These are phyloP conservation scores for Arachnopeziza araneosa DNA, from an alignment of 2,329 filamentous ascomycete species.

Conservation along the genomic window DNA sequence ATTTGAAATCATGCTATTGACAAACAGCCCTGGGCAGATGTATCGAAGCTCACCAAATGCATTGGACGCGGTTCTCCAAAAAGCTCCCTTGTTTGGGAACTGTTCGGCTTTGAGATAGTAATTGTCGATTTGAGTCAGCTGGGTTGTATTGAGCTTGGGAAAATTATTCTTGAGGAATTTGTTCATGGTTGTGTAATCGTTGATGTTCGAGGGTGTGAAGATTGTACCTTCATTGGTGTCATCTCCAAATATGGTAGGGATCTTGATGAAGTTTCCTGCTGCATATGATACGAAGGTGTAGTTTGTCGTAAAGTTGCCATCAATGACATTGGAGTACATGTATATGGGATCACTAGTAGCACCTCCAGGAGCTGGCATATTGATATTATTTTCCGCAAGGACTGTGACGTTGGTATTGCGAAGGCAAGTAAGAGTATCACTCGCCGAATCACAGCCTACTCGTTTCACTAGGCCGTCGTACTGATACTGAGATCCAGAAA, in stretches of 20 bases:
- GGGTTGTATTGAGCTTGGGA: conserved; percentile 44
- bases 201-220: conserved; percentile 48
- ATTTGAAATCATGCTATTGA: conserved; percentile 29
- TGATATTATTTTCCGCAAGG: conserved; percentile 39
- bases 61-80: conserved; percentile 52
- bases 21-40: conserved; percentile 55
- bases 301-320: conserved; percentile 46
- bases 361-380: conserved; percentile 33
- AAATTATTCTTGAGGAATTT: conserved; percentile 54
- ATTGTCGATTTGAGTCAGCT: conserved; percentile 46
- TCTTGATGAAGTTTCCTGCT: conserved; percentile 45
- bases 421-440: conserved; percentile 41
- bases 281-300: conserved; percentile 44
- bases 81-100: conserved; percentile 43
- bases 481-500: conserved; percentile 45
- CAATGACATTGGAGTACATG: conserved; percentile 50
- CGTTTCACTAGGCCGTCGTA: conserved; percentile 43
- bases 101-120: conserved; percentile 48
- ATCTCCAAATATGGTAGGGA: conserved; percentile 50
- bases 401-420: conserved; percentile 37
- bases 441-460: conserved; percentile 35
- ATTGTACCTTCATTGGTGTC: conserved; percentile 61
- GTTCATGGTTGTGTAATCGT: conserved; percentile 43
- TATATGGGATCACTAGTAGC: conserved; percentile 37
- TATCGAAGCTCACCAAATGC: conserved; percentile 62